phyloP scores from a whole-genome alignment of 148 eudicot genomes.

The Arctostaphylos glauca region DNA sequence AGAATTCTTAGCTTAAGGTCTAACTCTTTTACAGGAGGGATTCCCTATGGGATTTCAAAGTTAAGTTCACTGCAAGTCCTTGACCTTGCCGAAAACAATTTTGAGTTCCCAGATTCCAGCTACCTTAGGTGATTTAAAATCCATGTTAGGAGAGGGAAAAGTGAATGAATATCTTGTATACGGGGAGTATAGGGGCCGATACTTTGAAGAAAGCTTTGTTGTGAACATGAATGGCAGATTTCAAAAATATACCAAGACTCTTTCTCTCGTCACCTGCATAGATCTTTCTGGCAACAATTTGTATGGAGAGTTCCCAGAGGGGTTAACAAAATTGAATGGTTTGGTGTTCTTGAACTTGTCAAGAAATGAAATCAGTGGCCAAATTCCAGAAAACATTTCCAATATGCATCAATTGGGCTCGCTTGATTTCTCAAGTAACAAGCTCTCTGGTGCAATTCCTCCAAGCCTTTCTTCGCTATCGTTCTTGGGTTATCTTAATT shows the following conservation, averaged over 20 bases:
- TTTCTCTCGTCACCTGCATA: slow-evolving; percentile 38
- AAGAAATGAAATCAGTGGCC: slow-evolving; percentile 40
- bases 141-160: slow-evolving; percentile 26
- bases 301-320: slow-evolving; percentile 37
- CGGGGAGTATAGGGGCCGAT: slow-evolving; percentile 24
- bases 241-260: slow-evolving; percentile 33
- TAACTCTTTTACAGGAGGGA: neutral
- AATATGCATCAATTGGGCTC: slow-evolving; percentile 23
- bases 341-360: slow-evolving; percentile 43
- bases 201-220: slow-evolving; percentile 35
- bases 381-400: slow-evolving; percentile 37
- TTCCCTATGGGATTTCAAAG: slow-evolving; percentile 23
- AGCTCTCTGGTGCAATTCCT: too few species aligned
- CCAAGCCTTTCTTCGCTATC: neutral
- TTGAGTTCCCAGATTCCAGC: slow-evolving; percentile 32
- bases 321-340: slow-evolving; percentile 26
- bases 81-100: slow-evolving; percentile 38
- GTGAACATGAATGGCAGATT: slow-evolving; percentile 27
- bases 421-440: slow-evolving; percentile 37
- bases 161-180: slow-evolving; percentile 16
- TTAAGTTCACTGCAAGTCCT: slow-evolving; percentile 36
- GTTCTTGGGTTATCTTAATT: slow-evolving; percentile 34
- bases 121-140: slow-evolving; percentile 27
- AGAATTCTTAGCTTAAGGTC: slow-evolving; percentile 33
- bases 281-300: slow-evolving; percentile 45